Evolutionary conservation across 2,329 filamentous ascomycete species (phyloP).

Genomic region (Clonostachys rhizophaga): DNA sequence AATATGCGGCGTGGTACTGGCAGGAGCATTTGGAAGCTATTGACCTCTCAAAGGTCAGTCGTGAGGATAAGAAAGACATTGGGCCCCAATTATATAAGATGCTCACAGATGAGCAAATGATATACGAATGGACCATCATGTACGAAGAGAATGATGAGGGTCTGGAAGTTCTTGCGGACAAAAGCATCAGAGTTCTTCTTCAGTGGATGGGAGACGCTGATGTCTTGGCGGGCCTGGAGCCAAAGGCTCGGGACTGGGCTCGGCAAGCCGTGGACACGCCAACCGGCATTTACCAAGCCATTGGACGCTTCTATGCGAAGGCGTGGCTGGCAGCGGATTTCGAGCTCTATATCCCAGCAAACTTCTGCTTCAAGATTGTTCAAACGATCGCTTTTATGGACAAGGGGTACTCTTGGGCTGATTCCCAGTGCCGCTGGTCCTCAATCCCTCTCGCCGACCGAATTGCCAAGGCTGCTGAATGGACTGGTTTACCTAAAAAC

Average conservation of each 20-base stretch:
- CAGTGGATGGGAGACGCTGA: constrained; percentile 27
- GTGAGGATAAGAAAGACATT: constrained; percentile 21
- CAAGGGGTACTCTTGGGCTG: constrained; percentile 26
- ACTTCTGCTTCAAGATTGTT: constrained; percentile 37
- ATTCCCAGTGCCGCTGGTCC: constrained; percentile 27
- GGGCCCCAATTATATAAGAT: constrained; percentile 25
- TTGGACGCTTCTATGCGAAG: constrained; percentile 29
- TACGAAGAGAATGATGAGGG: constrained; percentile 34
- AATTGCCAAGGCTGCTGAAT: constrained; percentile 25
- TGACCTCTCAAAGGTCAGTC: constrained; percentile 16
- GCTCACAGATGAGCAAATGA: constrained; percentile 26
- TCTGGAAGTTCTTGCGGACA: constrained; percentile 32
- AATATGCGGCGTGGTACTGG: constrained; percentile 39
- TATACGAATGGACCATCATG: constrained; percentile 32
- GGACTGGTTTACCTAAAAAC: constrained; percentile 25
- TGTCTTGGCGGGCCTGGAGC: constrained; percentile 17
- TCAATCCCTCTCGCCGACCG: constrained; percentile 24
- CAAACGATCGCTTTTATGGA: constrained; percentile 33
- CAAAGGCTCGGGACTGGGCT: constrained; percentile 22
- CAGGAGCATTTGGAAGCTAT: constrained; percentile 31
- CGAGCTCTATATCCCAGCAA: constrained; percentile 27
- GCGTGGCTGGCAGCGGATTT: constrained; percentile 29
- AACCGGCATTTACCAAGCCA: constrained; percentile 25
- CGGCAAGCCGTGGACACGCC: constrained; percentile 13
- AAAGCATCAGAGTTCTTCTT: constrained; percentile 26